Percentiles rank a stretch among this genome's conserved stretches.
Evolutionary conservation across 805 yeast genomes (phyloP).

Genomic region (Spathaspora arborariae): DNA sequence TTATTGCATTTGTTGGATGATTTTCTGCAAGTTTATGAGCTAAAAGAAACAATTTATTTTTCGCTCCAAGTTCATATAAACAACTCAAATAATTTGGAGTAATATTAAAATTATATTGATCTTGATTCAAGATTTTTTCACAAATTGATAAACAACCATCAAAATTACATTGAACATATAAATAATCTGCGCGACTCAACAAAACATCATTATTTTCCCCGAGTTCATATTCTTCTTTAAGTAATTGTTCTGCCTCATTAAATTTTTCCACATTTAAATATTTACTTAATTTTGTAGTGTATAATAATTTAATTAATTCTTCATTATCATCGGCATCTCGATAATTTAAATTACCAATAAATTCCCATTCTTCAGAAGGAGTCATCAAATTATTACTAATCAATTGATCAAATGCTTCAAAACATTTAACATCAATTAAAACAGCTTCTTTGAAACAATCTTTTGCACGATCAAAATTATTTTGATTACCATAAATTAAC

Average conservation of each 20-base stretch:
- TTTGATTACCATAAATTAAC: conserved; percentile 73
- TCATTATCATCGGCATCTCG: conserved; percentile 74
- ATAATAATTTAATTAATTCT: conserved; percentile 72
- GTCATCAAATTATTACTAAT: conserved; percentile 68
- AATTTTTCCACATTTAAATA: conserved; percentile 56
- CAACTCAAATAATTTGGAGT: conserved; percentile 81
- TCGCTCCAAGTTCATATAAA: conserved; percentile 78
- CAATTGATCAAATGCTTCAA: conserved; percentile 84
- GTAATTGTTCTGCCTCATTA: conserved; percentile 60
- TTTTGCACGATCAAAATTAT: conserved; percentile 81
- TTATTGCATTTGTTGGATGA: conserved; percentile 74
- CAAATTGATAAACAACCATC: conserved; percentile 73
- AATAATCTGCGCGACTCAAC: conserved; percentile 62
- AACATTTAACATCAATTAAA: conserved; percentile 83
- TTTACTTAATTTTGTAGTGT: conserved; percentile 73
- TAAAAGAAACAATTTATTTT: conserved; percentile 70
- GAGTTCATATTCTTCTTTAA: conserved; percentile 70
- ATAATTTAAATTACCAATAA: conserved; percentile 61
- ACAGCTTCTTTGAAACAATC: conserved; percentile 86
- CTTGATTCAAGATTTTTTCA: conserved; percentile 54
- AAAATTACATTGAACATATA: conserved; percentile 74
- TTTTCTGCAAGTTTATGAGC: conserved; percentile 85
- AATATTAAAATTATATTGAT: conserved; percentile 66
- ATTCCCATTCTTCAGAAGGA: conserved; percentile 85
- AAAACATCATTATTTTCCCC: conserved; percentile 68